phyloP scores from a whole-genome alignment of 805 yeast species.

The Hanseniaspora vineae region DNA sequence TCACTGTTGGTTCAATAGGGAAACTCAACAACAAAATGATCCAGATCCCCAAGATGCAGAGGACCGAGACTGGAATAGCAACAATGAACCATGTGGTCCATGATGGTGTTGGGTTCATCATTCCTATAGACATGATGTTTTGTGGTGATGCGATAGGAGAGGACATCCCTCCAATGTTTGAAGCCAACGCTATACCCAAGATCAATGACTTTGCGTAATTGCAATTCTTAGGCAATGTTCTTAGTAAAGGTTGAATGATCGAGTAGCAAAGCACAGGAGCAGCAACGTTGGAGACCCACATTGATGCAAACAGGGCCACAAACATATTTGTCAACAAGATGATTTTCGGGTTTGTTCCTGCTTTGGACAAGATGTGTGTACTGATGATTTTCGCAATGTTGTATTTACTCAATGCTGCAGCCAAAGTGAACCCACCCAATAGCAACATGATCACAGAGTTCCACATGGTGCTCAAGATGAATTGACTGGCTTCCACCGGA shows the following conservation, averaged over 20 bases:
- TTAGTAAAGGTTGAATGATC: slow-evolving; percentile 76
- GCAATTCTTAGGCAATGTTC: slow-evolving; percentile 70
- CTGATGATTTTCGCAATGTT: slow-evolving; percentile 79
- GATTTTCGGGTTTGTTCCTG: slow-evolving; percentile 75
- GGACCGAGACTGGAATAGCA: slow-evolving; percentile 63
- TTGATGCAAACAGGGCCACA: slow-evolving; percentile 73
- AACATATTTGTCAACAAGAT: slow-evolving; percentile 72
- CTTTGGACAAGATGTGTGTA: slow-evolving; percentile 64
- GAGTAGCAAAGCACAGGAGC: slow-evolving; percentile 91
- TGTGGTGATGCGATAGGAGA: slow-evolving; percentile 97
- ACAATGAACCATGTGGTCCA: slow-evolving; percentile 95
- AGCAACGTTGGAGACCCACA: slow-evolving; percentile 97
- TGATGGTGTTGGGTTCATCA: slow-evolving; percentile 70
- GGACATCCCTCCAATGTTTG: slow-evolving; percentile 93
- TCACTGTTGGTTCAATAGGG: slow-evolving; percentile 39
- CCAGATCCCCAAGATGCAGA: slow-evolving; percentile 62
- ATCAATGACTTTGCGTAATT: slow-evolving; percentile 73
- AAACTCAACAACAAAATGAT: slow-evolving; percentile 53
- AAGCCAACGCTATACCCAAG: slow-evolving; percentile 84
- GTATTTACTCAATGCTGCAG: slow-evolving; percentile 88
- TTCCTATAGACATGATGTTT: slow-evolving; percentile 77
- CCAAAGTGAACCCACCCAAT: slow-evolving; percentile 88
- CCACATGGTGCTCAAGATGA: slow-evolving; percentile 85
- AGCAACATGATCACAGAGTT: slow-evolving; percentile 81
- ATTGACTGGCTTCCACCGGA: slow-evolving; percentile 53